These are phyloP conservation scores for Rutstroemia sp. DNA, from an alignment of 2,329 filamentous ascomycete genomes.

Conservation along the genomic window DNA sequence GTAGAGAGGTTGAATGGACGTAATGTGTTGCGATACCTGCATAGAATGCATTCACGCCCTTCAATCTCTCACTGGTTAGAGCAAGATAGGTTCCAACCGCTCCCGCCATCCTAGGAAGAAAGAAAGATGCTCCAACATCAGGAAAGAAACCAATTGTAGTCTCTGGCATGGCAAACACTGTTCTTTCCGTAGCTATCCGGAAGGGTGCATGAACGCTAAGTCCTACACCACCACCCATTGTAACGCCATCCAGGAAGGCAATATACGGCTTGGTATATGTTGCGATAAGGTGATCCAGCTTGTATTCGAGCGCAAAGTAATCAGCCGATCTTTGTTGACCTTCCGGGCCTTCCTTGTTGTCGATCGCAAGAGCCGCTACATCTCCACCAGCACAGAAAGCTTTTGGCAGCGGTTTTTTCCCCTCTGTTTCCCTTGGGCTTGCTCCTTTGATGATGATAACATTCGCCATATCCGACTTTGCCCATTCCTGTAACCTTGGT, in stretches of 20 bases:
- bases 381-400: conserved; percentile 94
- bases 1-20: conserved; percentile 81
- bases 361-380: conserved; percentile 67
- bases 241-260: conserved; percentile 94
- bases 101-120: conserved; percentile 84
- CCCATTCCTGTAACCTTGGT: conserved; percentile 84
- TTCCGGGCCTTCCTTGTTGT: conserved; percentile 59
- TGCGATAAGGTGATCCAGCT: conserved; percentile 89
- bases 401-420: conserved; percentile 31
- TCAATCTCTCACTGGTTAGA: conserved; percentile 77
- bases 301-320: conserved; percentile 94
- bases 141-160: conserved; percentile 98
- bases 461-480: conserved; percentile 89
- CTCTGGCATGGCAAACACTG: conserved; percentile 96
- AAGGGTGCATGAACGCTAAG: conserved; percentile 92
- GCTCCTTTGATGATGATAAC: conserved; percentile 87
- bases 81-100: conserved; percentile 86
- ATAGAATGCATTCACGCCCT: conserved; percentile 81
- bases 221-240: conserved; percentile 96
- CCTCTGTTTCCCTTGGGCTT: conserved; percentile 41
- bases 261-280: conserved; percentile 91
- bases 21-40: conserved; percentile 93
- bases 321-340: conserved; percentile 70
- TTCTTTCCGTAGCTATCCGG: conserved; percentile 92
- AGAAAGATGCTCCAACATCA: conserved; percentile 94